Evolutionary conservation across 2,329 filamentous ascomycete species (phyloP).

Genomic region (Fusarium vanettenii): DNA sequence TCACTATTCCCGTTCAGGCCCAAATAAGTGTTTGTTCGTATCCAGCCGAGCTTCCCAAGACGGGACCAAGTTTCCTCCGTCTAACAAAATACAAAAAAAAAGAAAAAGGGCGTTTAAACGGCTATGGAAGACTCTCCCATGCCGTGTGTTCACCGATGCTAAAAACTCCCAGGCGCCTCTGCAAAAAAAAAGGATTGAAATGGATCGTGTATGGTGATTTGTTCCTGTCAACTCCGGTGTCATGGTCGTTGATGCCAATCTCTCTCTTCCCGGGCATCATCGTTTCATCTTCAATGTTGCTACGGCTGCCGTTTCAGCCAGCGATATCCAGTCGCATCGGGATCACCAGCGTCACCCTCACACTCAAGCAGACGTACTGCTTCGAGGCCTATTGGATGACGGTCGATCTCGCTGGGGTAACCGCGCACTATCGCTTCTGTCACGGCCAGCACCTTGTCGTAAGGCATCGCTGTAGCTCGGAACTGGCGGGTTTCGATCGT

Average conservation of each 20-base stretch:
- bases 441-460: conserved; percentile 56
- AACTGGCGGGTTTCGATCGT: conserved; percentile 69
- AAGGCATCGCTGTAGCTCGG: conserved; percentile 86
- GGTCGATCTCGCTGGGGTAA: conserved; percentile 31
- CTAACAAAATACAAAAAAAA: conserved; percentile 30
- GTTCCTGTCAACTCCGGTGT: conserved; percentile 39
- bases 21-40: conserved; percentile 19
- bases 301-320: conserved; percentile 2
- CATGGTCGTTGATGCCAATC: conserved; percentile 28
- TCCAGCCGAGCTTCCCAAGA: conserved; percentile 26
- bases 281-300: conserved; percentile 16
- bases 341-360: not conserved
- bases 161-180: conserved; percentile 45
- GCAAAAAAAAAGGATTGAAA: conserved; percentile 37
- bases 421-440: conserved; percentile 40
- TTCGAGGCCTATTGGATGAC: conserved; percentile 29
- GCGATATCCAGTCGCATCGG: not conserved
- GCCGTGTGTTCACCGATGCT: conserved; percentile 30
- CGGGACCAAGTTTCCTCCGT: conserved; percentile 11
- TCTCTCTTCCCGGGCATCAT: conserved; percentile 17
- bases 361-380: conserved; percentile 30
- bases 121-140: conserved; percentile 17
- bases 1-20: conserved; percentile 36
- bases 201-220: conserved; percentile 36
- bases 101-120: conserved; percentile 7